Conservation (phyloP, 2,329 filamentous ascomycete species). For the Fusarium denticulatum region DNA sequence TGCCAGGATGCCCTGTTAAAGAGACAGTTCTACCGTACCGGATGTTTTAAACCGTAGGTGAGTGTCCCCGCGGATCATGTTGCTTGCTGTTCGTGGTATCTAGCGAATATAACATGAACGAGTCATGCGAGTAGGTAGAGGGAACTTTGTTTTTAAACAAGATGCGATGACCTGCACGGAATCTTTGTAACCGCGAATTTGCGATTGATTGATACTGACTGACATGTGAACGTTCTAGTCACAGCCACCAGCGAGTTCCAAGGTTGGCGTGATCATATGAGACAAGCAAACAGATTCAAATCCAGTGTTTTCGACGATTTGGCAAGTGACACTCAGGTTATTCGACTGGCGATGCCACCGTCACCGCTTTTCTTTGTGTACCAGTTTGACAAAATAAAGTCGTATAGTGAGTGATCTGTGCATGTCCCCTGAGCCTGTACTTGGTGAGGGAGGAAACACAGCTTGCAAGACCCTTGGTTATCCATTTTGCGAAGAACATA, state of each 20-base stretch:
- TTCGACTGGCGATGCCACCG: not conserved
- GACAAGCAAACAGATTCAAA: not conserved
- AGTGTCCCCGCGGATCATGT: slow-evolving; percentile 23
- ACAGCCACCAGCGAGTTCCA: not conserved
- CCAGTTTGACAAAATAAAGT: slow-evolving; percentile 31
- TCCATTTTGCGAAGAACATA: not conserved
- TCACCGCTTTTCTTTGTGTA: slow-evolving; percentile 38
- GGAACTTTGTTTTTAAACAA: slow-evolving; percentile 5
- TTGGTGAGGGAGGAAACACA: not conserved
- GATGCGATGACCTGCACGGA: slow-evolving; percentile 11
- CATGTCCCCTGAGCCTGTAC: not conserved
- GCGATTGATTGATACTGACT: not conserved
- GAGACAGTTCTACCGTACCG: slow-evolving; percentile 26
- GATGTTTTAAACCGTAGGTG: slow-evolving; percentile 33
- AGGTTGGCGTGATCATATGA: not conserved
- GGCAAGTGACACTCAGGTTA: not conserved
- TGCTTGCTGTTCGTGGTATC: slow-evolving; percentile 11
- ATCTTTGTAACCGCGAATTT: slow-evolving; percentile 20
- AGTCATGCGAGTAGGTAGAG: slow-evolving; percentile 20
- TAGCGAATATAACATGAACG: slow-evolving; percentile 5
- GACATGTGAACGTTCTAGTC: slow-evolving; percentile 1
- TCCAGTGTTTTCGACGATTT: not conserved
- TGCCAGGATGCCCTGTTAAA: slow-evolving; percentile 35
- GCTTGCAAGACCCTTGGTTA: not conserved
- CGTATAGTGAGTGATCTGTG: slow-evolving; percentile 14